These are phyloP conservation scores for Polyporus arcularius DNA, from an alignment of 768 basidiomycete genomes.

Conservation along the genomic window DNA sequence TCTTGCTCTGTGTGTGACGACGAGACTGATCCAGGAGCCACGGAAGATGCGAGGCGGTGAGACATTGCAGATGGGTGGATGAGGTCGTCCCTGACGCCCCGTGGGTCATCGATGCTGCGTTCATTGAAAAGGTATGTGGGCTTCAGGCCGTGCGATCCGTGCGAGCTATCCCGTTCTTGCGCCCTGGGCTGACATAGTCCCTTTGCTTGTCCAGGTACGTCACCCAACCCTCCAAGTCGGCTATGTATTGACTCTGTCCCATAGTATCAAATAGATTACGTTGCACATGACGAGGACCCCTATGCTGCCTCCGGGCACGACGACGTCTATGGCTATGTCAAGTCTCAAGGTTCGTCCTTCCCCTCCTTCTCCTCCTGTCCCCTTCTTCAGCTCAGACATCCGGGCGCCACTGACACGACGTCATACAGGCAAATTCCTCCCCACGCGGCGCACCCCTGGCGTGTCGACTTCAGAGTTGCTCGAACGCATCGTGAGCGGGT, in stretches of 20 bases:
- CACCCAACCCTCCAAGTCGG: not conserved
- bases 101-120: conserved; percentile 84
- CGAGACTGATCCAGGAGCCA: not conserved
- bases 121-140: conserved; percentile 59
- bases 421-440: conserved; percentile 83
- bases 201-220: conserved; percentile 11
- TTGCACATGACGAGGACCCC: conserved; percentile 94
- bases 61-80: conserved; percentile 98
- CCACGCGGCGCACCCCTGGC: conserved; percentile 92
- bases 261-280: conserved; percentile 85
- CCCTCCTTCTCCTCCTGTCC: not conserved
- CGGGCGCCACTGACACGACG: too few species aligned
- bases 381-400: too few species aligned
- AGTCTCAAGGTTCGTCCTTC: conserved; percentile 67
- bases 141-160: not conserved
- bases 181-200: not conserved
- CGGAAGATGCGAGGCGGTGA: conserved; percentile 77
- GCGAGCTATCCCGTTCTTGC: not conserved
- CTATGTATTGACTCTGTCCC: not conserved
- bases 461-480: conserved; percentile 93
- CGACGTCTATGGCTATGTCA: conserved; percentile 85
- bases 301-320: conserved; percentile 78
- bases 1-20: not conserved
- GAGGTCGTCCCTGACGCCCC: conserved; percentile 90
- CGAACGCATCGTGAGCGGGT: conserved; percentile 87